Base-by-base conservation (phyloP, 2,329 filamentous ascomycete species). In the Talaromyces marneffei region DNA sequence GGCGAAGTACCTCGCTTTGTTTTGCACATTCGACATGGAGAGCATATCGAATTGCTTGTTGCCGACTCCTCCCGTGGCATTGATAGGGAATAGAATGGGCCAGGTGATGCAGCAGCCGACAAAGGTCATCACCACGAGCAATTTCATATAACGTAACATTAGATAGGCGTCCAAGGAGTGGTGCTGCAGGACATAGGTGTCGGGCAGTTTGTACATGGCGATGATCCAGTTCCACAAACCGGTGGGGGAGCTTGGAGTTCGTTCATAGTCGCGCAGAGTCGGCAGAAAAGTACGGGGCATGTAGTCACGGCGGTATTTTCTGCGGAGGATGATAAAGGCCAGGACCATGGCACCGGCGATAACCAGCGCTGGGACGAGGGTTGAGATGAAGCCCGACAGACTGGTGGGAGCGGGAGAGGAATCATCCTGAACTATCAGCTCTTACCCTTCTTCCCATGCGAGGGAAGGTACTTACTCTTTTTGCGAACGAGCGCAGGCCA, bases 111-210 rank as follows among this genome's bases (percentile, higher is more conserved):
- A 79, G 69, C 87, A 90, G 62, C 94, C 94, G 9, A 93, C 87
- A 50, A 97, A 84, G 76, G 89, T 92, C 66, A 95, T 88, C 63
- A 89, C 82, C 59, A 88, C 85, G 29, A 88, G 79, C 59, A 94
- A 88, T 70, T 92, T 91, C 65, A 97, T 78, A 70, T 93, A 96
- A 37, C 93, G 91, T 29, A 97, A 81, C 73, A 95, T 91, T 57
- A 97, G 86, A 75, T 93, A 97, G 33, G 89, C 90, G 73, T 99
- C 93, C 65, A 99, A 84, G 0, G 92, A 95, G 72, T 93, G 91
- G 78, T 96, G 91, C 70, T 94, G 90, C 23, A 97, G 84, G 27
- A 92, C 85, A 70, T 90, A 91, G 42, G 87, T 86, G 72, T 97
- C 92, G 3, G 83, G 80, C 20, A 86, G 74, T 67, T 82, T 83